Evolutionary conservation across 2,329 filamentous ascomycete genomes (phyloP).

Genomic region (Knufia fluminis): DNA sequence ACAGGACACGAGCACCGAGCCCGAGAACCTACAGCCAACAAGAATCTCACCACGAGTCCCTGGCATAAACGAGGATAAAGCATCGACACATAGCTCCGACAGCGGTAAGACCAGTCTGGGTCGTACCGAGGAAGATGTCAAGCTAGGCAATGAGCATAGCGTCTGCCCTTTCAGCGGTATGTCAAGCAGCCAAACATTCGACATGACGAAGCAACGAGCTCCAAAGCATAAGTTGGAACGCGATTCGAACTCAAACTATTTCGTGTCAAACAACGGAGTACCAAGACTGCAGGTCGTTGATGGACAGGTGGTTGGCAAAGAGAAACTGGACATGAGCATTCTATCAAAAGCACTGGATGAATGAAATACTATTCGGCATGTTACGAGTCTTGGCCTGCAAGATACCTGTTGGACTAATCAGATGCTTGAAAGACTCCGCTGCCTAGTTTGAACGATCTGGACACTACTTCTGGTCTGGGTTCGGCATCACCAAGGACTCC

Average conservation of each 20-base stretch:
- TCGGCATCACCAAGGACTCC: too few species aligned
- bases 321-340: constrained; percentile 11
- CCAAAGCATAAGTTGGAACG: constrained; percentile 10
- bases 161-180: constrained; percentile 17
- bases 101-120: constrained; percentile 1
- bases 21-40: constrained; percentile 36
- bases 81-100: neutral
- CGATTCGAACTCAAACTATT: constrained; percentile 3
- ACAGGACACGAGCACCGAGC: constrained; percentile 34
- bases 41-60: constrained; percentile 53
- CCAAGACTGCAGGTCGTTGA: constrained; percentile 15
- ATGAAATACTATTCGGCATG: neutral
- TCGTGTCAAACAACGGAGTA: constrained; percentile 10
- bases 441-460: too few species aligned
- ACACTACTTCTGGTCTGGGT: too few species aligned
- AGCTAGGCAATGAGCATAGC: constrained; percentile 7
- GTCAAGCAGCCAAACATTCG: neutral
- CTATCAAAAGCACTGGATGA: neutral
- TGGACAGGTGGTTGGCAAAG: constrained; percentile 16
- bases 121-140: constrained; percentile 13
- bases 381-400: too few species aligned
- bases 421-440: too few species aligned
- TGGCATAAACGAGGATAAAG: constrained; percentile 26
- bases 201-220: constrained; percentile 14
- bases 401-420: too few species aligned